Evolutionary conservation across 2,329 filamentous ascomycete genomes (phyloP), one percentile per base, ranked within the genome.

Genomic region (Chaetomiaceae sp.): DNA sequence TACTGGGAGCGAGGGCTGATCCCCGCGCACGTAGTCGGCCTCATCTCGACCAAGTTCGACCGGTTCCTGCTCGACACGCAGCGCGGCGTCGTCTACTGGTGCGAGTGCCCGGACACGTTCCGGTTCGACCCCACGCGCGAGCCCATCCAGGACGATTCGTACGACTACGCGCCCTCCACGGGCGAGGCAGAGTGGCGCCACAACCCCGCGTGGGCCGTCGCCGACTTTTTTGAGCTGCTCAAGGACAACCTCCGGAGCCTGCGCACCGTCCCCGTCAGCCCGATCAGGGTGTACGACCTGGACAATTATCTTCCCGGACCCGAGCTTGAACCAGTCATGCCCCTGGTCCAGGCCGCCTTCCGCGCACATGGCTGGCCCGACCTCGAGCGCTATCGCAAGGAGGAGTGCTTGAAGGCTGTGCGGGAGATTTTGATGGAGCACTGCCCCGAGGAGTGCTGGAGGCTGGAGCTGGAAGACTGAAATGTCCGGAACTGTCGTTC

Each of bases 351-450:
- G 51, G 58, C 61, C 8, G 61, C 70, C 22, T 70, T 68, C 47
- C 61, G 62, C 9, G 58, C 63, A 25, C 60, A 71, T 46, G 64
- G 67, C 19, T 70, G 67, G 68, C 68, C 66, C 7, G 51, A 67
- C 37, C 47, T 62, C 27, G 48, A 56, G 33, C 45, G 31, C 6
- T 71, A 69, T 54, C 60, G 59, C 27, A 68, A 64, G 56, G 51
- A 59, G 38, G 65, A 69, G 12, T 55, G 47, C 19, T n/a, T 55
- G 27, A 47, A 33, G 36, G 53, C 37, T 3, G 44, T 55, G 7
- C n/a, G 8, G 37, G 37, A 12, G 17, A 14, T 20, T 14, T 5
- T 49, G 19, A 9, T 34, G 19, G 37, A 49, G 9, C 23, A 8
- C 2, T 49, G 25, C 8, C 8, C 8, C 27, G 27, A 31, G 27